phyloP scores from a whole-genome alignment of 2,329 filamentous ascomycete genomes.

The Neonectria ditissima region DNA sequence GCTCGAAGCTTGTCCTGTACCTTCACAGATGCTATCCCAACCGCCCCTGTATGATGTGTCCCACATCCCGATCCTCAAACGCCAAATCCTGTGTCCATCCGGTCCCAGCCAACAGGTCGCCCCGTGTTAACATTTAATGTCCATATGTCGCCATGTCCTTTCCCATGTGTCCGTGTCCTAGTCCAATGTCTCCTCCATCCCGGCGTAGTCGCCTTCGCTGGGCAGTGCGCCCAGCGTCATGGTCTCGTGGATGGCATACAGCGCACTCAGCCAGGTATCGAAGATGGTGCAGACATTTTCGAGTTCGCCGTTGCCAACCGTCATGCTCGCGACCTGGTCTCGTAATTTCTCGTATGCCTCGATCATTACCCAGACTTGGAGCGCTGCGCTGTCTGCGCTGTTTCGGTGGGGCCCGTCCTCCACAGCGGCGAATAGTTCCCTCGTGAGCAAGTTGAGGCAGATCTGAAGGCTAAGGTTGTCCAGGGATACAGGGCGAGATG shows the following conservation, averaged over 20 bases:
- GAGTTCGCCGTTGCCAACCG: constrained; percentile 49
- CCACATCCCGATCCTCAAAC: constrained; percentile 7
- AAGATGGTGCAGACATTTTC: constrained; percentile 54
- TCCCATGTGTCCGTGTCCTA: constrained; percentile 12
- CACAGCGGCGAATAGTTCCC: constrained; percentile 61
- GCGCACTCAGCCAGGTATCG: constrained; percentile 62
- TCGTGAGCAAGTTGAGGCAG: constrained; percentile 62
- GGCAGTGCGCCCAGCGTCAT: constrained; percentile 40
- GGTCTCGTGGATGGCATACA: constrained; percentile 59
- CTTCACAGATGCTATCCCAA: constrained; percentile 12
- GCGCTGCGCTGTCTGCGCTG: constrained; percentile 53
- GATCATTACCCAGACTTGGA: constrained; percentile 69
- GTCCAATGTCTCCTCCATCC: constrained; percentile 43
- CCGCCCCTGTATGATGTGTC: constrained; percentile 1
- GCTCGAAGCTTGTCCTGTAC: neutral
- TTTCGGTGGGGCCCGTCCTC: constrained; percentile 40
- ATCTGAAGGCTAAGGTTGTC: constrained; percentile 61
- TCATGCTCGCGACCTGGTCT: constrained; percentile 56
- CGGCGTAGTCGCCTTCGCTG: constrained; percentile 47
- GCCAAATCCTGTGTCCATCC: constrained; percentile 13
- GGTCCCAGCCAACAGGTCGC: constrained; percentile 13
- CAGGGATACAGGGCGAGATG: constrained; percentile 35
- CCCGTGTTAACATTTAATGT: constrained; percentile 12
- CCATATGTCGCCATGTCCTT: neutral
- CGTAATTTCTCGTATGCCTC: constrained; percentile 67